Evolutionary conservation across 1,284 basidiomycete species (phyloP), one percentile per base, ranked within the genome.

Genomic region (Abortiporus biennis): DNA sequence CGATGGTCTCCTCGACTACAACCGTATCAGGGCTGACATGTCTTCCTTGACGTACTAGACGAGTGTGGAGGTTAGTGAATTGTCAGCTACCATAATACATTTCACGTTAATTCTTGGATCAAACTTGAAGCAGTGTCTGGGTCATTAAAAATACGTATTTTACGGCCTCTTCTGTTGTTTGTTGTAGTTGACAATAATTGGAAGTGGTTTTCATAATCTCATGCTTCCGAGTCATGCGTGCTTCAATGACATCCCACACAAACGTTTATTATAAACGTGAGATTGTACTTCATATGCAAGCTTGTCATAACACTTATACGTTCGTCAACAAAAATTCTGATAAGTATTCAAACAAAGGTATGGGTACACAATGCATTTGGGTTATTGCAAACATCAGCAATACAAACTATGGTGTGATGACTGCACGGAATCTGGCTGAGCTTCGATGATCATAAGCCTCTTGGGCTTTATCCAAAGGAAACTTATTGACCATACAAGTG

Each of bases 1-100:
- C 40, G 95, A 98, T 58, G 93, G 94, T 62, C 74, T 98, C 36
- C 67, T 88, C 38, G 86, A 89, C 61, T 89, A 89, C 69, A 87
- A 82, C 69, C 82, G 85, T 59, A 76, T 89, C 57, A 82, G 86
- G 47, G 63, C 77, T 25, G 86, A 89, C 55, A 89, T 81, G 81
- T 87, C 86, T 32, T 87, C 85, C 25, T 67, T 90, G 72, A 53
- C 77, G 47, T 84, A 81, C 65, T 90, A 77, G 71, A 68, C 15
- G 40, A 36, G 13, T 16, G 35, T 38, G 4, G 5, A 32, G 31
- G 31, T 32, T 15, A 32, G 31, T n/a, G n/a, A 32, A 8, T 4
- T 38, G 20, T n/a, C 11, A 19, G 13, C 9, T 24, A n/a, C 36
- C 19, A 22, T 36, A n/a, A n/a, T n/a, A n/a, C n/a, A n/a, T n/a